phyloP scores from a whole-genome alignment of 176 grass and related monocot genomes.

The Oryza officinalis region DNA sequence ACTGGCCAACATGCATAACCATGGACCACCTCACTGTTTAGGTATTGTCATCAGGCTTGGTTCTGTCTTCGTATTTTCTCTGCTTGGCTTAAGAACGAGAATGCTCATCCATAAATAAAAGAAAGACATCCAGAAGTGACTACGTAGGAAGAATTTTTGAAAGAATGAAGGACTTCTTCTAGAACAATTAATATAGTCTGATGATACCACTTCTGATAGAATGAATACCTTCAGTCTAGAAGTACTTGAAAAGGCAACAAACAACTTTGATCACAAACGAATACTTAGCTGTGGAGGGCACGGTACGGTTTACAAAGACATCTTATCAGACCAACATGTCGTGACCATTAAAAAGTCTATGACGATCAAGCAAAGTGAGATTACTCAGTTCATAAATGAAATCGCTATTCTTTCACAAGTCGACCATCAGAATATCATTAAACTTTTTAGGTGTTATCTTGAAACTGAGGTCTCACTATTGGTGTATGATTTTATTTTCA shows the following conservation, averaged over 20 bases:
- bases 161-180: slow-evolving; percentile 12
- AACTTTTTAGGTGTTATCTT: slow-evolving; percentile 33
- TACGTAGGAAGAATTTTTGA: slow-evolving; percentile 17
- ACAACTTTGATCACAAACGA: neutral
- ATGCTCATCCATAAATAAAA: neutral
- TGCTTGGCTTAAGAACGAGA: neutral
- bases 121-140: slow-evolving; percentile 8
- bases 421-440: slow-evolving; percentile 34
- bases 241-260: neutral
- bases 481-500: slow-evolving; percentile 41
- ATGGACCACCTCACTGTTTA: neutral
- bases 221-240: neutral
- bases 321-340: neutral
- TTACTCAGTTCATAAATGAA: slow-evolving; percentile 46
- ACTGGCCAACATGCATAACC: too few relatives aligned
- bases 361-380: slow-evolving; percentile 19
- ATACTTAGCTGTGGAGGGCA: neutral
- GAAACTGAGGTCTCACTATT: slow-evolving; percentile 16
- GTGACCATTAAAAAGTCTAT: slow-evolving; percentile 43
- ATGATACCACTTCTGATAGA: neutral
- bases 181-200: slow-evolving; percentile 11
- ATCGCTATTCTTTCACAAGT: slow-evolving; percentile 40
- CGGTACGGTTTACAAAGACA: neutral
- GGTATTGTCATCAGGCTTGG: slow-evolving; percentile 11
- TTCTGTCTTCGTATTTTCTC: neutral